These are phyloP conservation scores for Camellia sinensis DNA, from an alignment of 148 eudicot species.

Conservation along the genomic window DNA sequence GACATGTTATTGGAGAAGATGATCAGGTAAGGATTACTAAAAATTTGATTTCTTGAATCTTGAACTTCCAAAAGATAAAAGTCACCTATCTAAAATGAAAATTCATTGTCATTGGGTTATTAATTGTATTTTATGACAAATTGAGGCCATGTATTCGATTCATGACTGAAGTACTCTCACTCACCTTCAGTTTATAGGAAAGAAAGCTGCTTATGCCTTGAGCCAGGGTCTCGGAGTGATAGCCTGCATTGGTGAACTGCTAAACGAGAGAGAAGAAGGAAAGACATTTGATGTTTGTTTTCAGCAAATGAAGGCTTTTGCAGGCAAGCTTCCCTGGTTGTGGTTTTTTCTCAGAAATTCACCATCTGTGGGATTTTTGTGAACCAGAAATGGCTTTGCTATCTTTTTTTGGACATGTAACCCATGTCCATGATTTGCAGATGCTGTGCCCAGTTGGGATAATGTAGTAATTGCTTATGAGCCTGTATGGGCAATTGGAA, in stretches of 20 bases:
- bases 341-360: conserved; percentile 5
- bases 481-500: conserved; percentile 99
- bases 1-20: conserved; percentile 83
- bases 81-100: not conserved
- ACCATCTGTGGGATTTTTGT: not conserved
- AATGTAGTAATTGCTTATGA: conserved; percentile 91
- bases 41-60: not conserved
- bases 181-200: conserved; percentile 78
- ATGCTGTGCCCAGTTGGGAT: conserved; percentile 91
- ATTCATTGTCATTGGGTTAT: not conserved
- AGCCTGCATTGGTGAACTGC: conserved; percentile 90
- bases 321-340: conserved; percentile 44
- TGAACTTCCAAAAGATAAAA: not conserved
- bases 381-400: not conserved
- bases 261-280: conserved; percentile 88
- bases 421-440: conserved; percentile 38
- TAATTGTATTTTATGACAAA: not conserved
- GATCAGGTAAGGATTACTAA: conserved; percentile 49
- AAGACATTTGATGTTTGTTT: conserved; percentile 89
- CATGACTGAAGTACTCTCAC: conserved; percentile 21
- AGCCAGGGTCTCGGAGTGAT: conserved; percentile 80
- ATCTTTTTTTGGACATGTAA: not conserved
- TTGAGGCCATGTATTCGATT: not conserved
- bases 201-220: conserved; percentile 93
- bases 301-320: conserved; percentile 80